Base-by-base conservation (phyloP, 208 protist genomes). In the Porcisia hertigi region DNA sequence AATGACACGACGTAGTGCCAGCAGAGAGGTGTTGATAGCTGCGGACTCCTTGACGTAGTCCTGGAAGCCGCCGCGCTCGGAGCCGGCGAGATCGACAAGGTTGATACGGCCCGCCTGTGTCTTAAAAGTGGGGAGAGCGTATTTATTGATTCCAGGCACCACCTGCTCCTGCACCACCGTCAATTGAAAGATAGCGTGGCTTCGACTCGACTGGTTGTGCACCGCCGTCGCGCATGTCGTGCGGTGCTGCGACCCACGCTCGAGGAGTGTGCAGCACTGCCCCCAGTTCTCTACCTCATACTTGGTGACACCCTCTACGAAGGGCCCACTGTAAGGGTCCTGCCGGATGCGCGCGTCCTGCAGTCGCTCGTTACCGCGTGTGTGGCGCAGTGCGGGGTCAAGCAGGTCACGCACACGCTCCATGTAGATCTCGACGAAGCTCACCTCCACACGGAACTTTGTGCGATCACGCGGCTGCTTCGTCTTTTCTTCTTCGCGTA, bases 401-500 rank as follows among this genome's bases (percentile, higher is more conserved):
- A 99, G 90, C 43, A 99, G 77, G 80, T 99, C 98, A 1, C 96
- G 87, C 60, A 99, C 96, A 52, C 93, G 88, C 79, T 99, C 98
- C 92, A 99, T 98, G 88, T 99, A 99, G 34, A 99, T 98, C 80
- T 99, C 98, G 14, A 99, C 88, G 79, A 98, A 99, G 71, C 89
- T 98, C 43, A 98, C 96, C 77, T 98, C 95, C n/a, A 99, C 90
- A 55, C 90, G 91, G 71, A 90, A 96, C 39, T 73, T 77, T 9
- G 85, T 73, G 75, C 75, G 71, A 14, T 86, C 79, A 20, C 60
- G 63, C 55, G 71, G 65, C 23, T 78, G 69, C 45, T 81, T 81
- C 52, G 76, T 79, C 64, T 70, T 54, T 57, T 72, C 70, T 73
- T 93, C 82, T 57, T 85, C 79, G 53, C 67, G 55, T 47, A 82